Conservation (phyloP, 352 stramenopile genomes). For the Pythium oligandrum region DNA sequence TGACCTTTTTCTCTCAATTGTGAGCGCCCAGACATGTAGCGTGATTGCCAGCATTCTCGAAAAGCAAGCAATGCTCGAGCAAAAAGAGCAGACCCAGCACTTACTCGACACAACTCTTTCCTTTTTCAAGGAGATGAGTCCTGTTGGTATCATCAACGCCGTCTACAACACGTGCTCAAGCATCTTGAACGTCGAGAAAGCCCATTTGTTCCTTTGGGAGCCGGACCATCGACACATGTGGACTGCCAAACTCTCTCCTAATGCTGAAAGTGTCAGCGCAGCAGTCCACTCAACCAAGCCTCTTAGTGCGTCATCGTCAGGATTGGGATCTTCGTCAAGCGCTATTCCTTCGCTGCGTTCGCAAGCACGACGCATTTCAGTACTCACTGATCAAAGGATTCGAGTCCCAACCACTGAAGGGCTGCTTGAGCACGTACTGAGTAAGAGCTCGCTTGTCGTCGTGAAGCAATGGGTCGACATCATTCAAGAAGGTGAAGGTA, state of each 20-base stretch:
- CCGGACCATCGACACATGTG: slow-evolving; percentile 49
- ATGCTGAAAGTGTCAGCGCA: slow-evolving; percentile 9
- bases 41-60: slow-evolving; percentile 68
- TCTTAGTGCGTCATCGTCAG: no score
- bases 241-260: slow-evolving; percentile 57
- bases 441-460: slow-evolving; percentile 38
- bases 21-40: slow-evolving; percentile 57
- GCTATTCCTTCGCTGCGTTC: background rate
- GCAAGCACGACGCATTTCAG: slow-evolving; percentile 47
- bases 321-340: no score
- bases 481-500: slow-evolving; percentile 7
- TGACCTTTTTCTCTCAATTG: slow-evolving; percentile 75
- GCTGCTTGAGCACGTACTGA: slow-evolving; percentile 52
- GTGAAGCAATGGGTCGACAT: slow-evolving; percentile 46
- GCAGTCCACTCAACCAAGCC: slow-evolving; percentile 3
- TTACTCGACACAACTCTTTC: slow-evolving; percentile 69
- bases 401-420: slow-evolving; percentile 41
- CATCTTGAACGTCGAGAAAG: slow-evolving; percentile 60
- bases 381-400: slow-evolving; percentile 58
- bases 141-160: slow-evolving; percentile 70
- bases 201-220: slow-evolving; percentile 67
- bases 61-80: slow-evolving; percentile 53
- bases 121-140: slow-evolving; percentile 82
- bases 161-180: slow-evolving; percentile 71
- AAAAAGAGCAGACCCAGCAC: slow-evolving; percentile 58